phyloP scores from a whole-genome alignment of 495 filamentous ascomycete genomes.

The Filosporella fistucella region DNA sequence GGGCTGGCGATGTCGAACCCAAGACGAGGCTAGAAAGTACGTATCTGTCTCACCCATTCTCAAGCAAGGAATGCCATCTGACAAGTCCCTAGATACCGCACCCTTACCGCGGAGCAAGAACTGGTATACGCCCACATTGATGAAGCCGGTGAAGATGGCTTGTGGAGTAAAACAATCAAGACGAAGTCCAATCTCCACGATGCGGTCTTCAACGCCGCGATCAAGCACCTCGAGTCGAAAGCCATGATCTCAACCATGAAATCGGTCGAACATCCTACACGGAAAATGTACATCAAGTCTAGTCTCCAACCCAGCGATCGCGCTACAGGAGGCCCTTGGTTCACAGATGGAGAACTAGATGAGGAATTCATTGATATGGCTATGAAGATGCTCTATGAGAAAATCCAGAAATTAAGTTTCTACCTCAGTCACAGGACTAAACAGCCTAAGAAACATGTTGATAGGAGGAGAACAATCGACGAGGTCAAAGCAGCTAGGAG shows the following conservation, averaged over 20 bases:
- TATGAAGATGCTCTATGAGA: slow-evolving; percentile 62
- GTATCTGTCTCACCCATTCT: slow-evolving; percentile 8
- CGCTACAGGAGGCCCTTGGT: slow-evolving; percentile 90
- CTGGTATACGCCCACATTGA: slow-evolving; percentile 85
- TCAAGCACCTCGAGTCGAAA: slow-evolving; percentile 71
- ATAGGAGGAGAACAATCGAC: slow-evolving; percentile 29
- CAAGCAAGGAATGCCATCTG: neutral
- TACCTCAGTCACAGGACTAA: slow-evolving; percentile 30
- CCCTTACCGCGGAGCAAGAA: slow-evolving; percentile 64
- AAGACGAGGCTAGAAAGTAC: slow-evolving; percentile 69
- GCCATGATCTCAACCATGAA: slow-evolving; percentile 54
- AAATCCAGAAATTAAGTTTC: slow-evolving; percentile 66
- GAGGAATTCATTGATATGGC: slow-evolving; percentile 75
- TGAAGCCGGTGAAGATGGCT: slow-evolving; percentile 70
- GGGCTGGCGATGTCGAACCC: slow-evolving; percentile 62
- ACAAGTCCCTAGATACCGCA: slow-evolving; percentile 49
- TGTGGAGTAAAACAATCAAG: slow-evolving; percentile 82
- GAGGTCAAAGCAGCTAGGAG: slow-evolving; percentile 30
- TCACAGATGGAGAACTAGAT: slow-evolving; percentile 82
- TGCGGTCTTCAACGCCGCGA: slow-evolving; percentile 63
- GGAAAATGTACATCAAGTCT: slow-evolving; percentile 82
- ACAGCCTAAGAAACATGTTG: slow-evolving; percentile 36
- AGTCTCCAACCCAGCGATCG: slow-evolving; percentile 75
- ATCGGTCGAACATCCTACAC: slow-evolving; percentile 57
- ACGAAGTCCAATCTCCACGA: slow-evolving; percentile 72